Evolutionary conservation across 352 stramenopile species (phyloP), one percentile per base, ranked within the genome.

Genomic region (Globisporangium paroecandrum): DNA sequence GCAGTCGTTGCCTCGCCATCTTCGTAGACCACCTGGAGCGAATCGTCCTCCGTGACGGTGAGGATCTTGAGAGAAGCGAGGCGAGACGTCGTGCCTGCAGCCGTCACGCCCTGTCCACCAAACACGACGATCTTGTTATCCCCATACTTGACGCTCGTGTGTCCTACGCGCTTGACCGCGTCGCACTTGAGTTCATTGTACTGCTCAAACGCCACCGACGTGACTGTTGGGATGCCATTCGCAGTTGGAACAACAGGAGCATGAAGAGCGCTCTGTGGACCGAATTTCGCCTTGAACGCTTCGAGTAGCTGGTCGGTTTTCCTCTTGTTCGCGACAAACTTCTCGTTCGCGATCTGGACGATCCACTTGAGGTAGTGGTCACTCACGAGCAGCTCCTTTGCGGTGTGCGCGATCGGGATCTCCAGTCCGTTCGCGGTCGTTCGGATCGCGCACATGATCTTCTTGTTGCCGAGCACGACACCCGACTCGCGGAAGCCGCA

Each of bases 381-480:
- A 34, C 83, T 78, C 25, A 93, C 79, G 18, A 97, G 63, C 38
- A 97, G 58, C 0, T 83, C 59, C 10, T 81, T 41, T 0, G 70
- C 73, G 15, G 65, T 65, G 22, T 78, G 74, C 56, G 85, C 80
- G 15, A 98, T 77, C 13, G 92, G 92, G 55, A 97, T 93, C 72
- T 98, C 90, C 63, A 98, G 79, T 8, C 79, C 75, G 43, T 97
- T 96, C 12, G 89, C 81, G 12, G 80, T 92, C 34, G 91, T 97
- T 41, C 92, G 88, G 65, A 98, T 97, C 24, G 91, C 91, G 32
- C 94, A 93, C 84, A 97, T 94, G 41, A 95, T 85, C 59, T 93
- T 94, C 67, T 91, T 89, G 68, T 93, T 94, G 46, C 87, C 86
- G 5, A 97, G 66, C 38, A 94, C 87, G 49, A 98, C 83, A 9